Base-by-base conservation (phyloP, 108 stramenopile genomes). In the Conticribra weissflogii region DNA sequence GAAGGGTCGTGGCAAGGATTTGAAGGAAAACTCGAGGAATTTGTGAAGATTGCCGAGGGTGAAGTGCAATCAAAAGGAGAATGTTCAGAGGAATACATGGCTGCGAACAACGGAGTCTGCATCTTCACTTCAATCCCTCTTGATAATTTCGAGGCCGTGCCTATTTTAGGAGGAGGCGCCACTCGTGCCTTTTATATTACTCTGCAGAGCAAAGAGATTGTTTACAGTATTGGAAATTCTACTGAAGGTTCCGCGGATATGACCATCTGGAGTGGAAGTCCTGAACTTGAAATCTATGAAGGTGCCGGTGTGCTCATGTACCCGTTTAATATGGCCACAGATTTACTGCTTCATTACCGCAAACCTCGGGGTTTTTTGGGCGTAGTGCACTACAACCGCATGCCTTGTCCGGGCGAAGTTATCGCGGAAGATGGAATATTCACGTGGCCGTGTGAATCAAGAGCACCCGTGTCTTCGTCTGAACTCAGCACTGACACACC, bases 211-310 rank as follows among this genome's bases (percentile, higher is more conserved):
- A 62, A 46, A 36, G 61, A 62, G 25, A 44, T 62, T 46, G 48
- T 25, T 25, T 62, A 62, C 24, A 48, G 36, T 41, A 5, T 15
- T 15, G 45, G 24, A 47, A 49, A 22, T 14, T 16, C 27, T 16
- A 46, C 19, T 19, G 25, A 32, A 17, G 28, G 44, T n/a, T 22
- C 23, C 14, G 25, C 45, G 22, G 61, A 62, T 28, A 47, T 1
- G 3, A 62, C 17, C 25, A 25, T 62, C 25, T 7, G 8, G 14
- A 22, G 25, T 28, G 22, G 25, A 16, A 29, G 25, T 48, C 45
- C 23, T 25, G 59, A 59, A 16, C 24, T 59, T n/a, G 34, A 41
- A 48, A 46, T 62, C 19, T 62, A 62, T 8, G 61, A 62, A 62
- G 61, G 61, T 24, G 61, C 41, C n/a, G 61, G 44, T 5, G 61